Conservation (phyloP, 495 filamentous ascomycete species). For the Aspergillus mulundensis region DNA sequence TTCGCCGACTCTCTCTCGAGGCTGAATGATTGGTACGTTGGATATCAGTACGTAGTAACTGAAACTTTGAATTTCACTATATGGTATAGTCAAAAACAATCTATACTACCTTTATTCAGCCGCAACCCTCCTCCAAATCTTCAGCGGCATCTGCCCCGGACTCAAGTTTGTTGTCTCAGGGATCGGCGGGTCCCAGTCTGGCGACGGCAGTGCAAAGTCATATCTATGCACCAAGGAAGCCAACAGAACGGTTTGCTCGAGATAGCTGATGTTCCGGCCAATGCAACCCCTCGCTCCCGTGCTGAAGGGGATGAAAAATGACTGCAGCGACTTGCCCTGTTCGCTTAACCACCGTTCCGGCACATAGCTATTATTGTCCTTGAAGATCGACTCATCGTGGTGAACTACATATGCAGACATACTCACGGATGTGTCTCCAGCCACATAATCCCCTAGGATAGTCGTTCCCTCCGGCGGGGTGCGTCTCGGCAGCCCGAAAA, state of each 20-base stretch:
- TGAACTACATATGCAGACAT: slow-evolving; percentile 23
- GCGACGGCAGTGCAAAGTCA: slow-evolving; percentile 22
- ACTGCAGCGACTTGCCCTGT: slow-evolving; percentile 27
- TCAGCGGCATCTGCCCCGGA: slow-evolving; percentile 27
- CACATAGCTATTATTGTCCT: slow-evolving; percentile 18
- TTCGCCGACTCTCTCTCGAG: no score
- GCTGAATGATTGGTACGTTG: no score
- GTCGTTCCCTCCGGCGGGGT: slow-evolving; percentile 28
- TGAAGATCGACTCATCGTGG: slow-evolving; percentile 21
- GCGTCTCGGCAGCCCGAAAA: slow-evolving; percentile 24
- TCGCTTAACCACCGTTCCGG: slow-evolving; percentile 34
- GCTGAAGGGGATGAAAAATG: slow-evolving; percentile 38
- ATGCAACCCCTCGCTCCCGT: slow-evolving; percentile 40
- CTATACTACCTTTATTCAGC: no score
- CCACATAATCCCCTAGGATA: slow-evolving; percentile 26
- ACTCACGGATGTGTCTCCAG: slow-evolving; percentile 22
- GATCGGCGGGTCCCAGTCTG: slow-evolving; percentile 21
- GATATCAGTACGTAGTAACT: no score
- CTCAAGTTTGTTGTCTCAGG: slow-evolving; percentile 25
- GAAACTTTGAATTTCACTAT: no score
- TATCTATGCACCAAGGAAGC: slow-evolving; percentile 34
- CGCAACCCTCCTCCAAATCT: slow-evolving; percentile 19
- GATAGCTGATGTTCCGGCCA: slow-evolving; percentile 35
- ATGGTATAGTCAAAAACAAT: no score
- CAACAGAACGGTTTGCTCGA: slow-evolving; percentile 18